phyloP scores from a whole-genome alignment of 225 moss, liverwort and hornwort species.

The Asterella californica region DNA sequence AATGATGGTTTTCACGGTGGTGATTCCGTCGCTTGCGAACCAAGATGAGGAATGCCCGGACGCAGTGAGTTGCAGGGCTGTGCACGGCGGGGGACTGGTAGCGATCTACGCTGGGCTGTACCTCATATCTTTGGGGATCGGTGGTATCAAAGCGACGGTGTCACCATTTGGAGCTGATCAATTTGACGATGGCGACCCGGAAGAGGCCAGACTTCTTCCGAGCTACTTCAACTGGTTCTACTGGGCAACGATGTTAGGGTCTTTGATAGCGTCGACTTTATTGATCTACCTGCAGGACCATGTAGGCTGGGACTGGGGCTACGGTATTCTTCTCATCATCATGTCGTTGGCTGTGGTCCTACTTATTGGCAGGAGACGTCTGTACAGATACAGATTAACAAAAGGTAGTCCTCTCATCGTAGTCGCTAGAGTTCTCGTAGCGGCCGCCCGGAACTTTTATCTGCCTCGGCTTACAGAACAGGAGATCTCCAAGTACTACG shows the following conservation, averaged over 20 bases:
- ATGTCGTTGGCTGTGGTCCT: slow-evolving; percentile 23
- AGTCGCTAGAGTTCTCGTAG: slow-evolving; percentile 7
- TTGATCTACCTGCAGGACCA: slow-evolving; percentile 44
- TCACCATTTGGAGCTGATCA: slow-evolving; percentile 48
- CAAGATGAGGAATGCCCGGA: slow-evolving; percentile 13
- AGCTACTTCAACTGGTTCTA: slow-evolving; percentile 59
- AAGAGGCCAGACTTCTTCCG: slow-evolving; percentile 27
- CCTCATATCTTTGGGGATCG: slow-evolving; percentile 38
- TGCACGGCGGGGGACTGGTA: slow-evolving; percentile 14
- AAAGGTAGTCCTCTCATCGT: slow-evolving; percentile 1
- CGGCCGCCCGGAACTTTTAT: neutral
- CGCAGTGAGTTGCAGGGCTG: neutral
- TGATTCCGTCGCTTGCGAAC: slow-evolving; percentile 5
- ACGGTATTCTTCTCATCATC: slow-evolving; percentile 26
- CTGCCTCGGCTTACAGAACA: neutral
- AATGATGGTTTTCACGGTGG: slow-evolving; percentile 19
- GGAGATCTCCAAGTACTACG: slow-evolving; percentile 15
- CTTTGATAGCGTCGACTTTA: slow-evolving; percentile 32
- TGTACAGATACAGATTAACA: slow-evolving; percentile 5
- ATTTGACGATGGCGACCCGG: slow-evolving; percentile 31
- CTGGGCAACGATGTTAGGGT: slow-evolving; percentile 37
- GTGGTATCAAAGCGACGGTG: slow-evolving; percentile 45
- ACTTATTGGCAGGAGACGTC: neutral
- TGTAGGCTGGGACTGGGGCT: slow-evolving; percentile 46
- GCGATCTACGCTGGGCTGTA: slow-evolving; percentile 36